Percentiles rank a stretch among this genome's conserved stretches.
Evolutionary conservation across 2,329 filamentous ascomycete genomes (phyloP).

Genomic region (Parastagonospora avenae): DNA sequence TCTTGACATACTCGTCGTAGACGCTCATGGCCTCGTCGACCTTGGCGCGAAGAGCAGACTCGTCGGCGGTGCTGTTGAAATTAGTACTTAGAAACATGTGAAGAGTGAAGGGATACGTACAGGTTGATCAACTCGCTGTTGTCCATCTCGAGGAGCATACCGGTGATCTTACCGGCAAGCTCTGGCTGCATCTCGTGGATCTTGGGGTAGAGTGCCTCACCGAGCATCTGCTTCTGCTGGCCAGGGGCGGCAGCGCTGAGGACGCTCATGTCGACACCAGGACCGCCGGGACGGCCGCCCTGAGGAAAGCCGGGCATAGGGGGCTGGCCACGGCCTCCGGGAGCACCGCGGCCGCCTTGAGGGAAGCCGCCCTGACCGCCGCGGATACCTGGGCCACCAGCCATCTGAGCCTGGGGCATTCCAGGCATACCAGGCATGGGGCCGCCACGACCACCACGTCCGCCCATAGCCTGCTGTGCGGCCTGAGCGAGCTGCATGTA

Average conservation of each 20-base stretch:
- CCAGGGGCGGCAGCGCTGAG: constrained; percentile 62
- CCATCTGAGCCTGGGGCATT: constrained; percentile 72
- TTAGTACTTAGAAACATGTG: constrained; percentile 31
- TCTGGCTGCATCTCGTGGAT: constrained; percentile 93
- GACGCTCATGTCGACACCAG: constrained; percentile 56
- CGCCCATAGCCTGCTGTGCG: constrained; percentile 60
- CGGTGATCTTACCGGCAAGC: constrained; percentile 97
- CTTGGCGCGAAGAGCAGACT: constrained; percentile 87
- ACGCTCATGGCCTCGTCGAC: constrained; percentile 96
- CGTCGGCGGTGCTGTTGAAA: constrained; percentile 77
- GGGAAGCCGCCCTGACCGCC: constrained; percentile 46
- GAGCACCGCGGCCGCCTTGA: constrained; percentile 43
- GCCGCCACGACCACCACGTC: constrained; percentile 64
- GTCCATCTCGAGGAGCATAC: constrained; percentile 99
- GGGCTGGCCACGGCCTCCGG: constrained; percentile 39
- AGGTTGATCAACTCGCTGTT: constrained; percentile 91
- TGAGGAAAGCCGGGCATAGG: constrained; percentile 41
- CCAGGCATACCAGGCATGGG: constrained; percentile 67
- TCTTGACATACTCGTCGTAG: constrained; percentile 98
- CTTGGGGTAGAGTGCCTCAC: constrained; percentile 98
- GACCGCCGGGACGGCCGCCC: constrained; percentile 30
- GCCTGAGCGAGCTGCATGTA: constrained; percentile 82
- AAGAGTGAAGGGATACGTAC: constrained; percentile 67
- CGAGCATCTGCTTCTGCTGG: constrained; percentile 98
- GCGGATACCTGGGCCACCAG: constrained; percentile 48